Conservation (phyloP, 202 grass and related monocot genomes). For the Panicum virgatum region DNA sequence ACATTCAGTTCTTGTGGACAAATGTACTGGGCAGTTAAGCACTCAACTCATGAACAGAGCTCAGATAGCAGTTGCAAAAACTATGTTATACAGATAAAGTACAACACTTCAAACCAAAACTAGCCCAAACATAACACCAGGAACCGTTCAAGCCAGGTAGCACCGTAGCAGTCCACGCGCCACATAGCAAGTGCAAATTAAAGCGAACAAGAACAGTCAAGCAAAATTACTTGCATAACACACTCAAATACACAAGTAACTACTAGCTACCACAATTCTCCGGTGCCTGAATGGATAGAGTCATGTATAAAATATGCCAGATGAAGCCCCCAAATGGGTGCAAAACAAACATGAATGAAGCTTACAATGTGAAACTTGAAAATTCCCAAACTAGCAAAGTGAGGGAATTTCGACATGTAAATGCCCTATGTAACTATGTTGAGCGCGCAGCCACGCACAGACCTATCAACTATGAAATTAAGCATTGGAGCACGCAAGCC, state of each 20-base stretch:
- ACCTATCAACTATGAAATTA: neutral
- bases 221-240: neutral
- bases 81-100: neutral
- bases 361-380: neutral
- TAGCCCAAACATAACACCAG: neutral
- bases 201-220: neutral
- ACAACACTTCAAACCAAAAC: neutral
- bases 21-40: neutral
- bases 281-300: neutral
- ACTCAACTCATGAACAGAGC: neutral
- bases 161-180: neutral
- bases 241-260: neutral
- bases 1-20: neutral
- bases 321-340: no score
- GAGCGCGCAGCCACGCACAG: neutral
- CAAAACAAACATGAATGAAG: neutral
- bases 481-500: no score
- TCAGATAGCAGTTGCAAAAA: neutral
- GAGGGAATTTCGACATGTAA: neutral
- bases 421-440: neutral
- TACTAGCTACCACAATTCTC: neutral
- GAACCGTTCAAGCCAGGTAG: neutral
- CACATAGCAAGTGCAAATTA: neutral
- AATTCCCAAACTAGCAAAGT: neutral
- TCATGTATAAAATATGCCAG: neutral